phyloP scores from a whole-genome alignment of 192 early-diverging fungal species.

The Mortierella hygrophila region DNA sequence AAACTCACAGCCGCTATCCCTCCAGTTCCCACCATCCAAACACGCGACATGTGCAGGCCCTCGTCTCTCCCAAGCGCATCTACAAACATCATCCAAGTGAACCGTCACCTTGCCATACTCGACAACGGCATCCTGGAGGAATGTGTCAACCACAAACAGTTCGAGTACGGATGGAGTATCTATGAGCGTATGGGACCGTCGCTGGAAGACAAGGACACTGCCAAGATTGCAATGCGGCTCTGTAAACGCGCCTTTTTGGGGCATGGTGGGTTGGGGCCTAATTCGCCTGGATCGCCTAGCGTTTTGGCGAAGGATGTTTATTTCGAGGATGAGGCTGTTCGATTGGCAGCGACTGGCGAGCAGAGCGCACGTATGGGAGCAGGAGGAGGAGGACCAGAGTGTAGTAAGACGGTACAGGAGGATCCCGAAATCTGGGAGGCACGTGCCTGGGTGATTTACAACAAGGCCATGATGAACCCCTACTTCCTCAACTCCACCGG shows the following conservation, averaged over 20 bases:
- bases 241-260: slow-evolving; percentile 36
- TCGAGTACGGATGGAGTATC: slow-evolving; percentile 41
- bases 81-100: not conserved
- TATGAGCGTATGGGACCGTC: slow-evolving; percentile 40
- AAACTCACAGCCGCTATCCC: not conserved
- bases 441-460: slow-evolving; percentile 44
- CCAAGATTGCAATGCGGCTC: slow-evolving; percentile 30
- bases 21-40: not conserved
- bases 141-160: slow-evolving; percentile 40
- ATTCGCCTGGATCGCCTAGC: slow-evolving; percentile 17
- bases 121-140: slow-evolving; percentile 44
- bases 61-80: not conserved
- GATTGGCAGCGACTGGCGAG: not conserved
- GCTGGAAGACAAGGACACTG: slow-evolving; percentile 35
- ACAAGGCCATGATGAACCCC: slow-evolving; percentile 31
- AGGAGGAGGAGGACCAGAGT: not conserved
- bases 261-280: slow-evolving; percentile 9
- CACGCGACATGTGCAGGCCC: not conserved
- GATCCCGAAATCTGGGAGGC: slow-evolving; percentile 47
- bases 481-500: not conserved
- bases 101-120: slow-evolving; percentile 19
- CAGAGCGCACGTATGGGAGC: not conserved
- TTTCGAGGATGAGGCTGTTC: slow-evolving; percentile 9
- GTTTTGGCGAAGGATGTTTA: slow-evolving; percentile 13
- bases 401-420: not conserved